Conservation (phyloP, 768 basidiomycete species). For the Amanita molliuscula region DNA sequence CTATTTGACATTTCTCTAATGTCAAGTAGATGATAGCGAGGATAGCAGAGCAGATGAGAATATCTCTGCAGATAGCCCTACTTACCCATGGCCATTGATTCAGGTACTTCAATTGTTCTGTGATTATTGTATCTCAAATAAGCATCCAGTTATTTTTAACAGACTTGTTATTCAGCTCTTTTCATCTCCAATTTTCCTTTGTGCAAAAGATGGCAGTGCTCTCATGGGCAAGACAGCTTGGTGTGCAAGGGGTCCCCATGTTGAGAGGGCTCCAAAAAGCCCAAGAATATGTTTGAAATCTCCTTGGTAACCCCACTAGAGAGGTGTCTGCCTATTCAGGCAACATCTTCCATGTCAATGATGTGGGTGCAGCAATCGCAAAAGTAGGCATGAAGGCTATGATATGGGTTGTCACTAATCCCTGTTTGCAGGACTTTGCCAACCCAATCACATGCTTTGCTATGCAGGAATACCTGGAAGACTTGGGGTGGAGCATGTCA, state of each 20-base stretch:
- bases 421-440: slow-evolving; percentile 5
- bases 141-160: background rate
- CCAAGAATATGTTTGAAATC: background rate
- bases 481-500: too few species aligned
- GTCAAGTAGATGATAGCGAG: background rate
- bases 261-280: background rate
- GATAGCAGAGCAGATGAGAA: background rate
- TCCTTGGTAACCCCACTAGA: slow-evolving; percentile 3
- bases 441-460: slow-evolving; percentile 8
- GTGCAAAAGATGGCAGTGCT: slow-evolving; percentile 5
- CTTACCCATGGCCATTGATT: slow-evolving; percentile 6
- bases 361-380: slow-evolving; percentile 2
- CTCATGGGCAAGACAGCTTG: slow-evolving; percentile 2
- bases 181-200: slow-evolving; percentile 1
- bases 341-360: slow-evolving; percentile 6
- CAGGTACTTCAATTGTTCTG: background rate
- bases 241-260: background rate
- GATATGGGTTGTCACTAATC: background rate
- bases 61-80: background rate
- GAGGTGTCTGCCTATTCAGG: background rate
- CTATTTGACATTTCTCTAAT: background rate
- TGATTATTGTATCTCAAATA: background rate
- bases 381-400: background rate
- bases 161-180: slow-evolving; percentile 1
- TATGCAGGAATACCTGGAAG: too few species aligned